Percentiles rank a stretch among this genome's conserved stretches.
Evolutionary conservation across 2,329 filamentous ascomycete species (phyloP).

Genomic region (Ceratocystiopsis brevicomis): DNA sequence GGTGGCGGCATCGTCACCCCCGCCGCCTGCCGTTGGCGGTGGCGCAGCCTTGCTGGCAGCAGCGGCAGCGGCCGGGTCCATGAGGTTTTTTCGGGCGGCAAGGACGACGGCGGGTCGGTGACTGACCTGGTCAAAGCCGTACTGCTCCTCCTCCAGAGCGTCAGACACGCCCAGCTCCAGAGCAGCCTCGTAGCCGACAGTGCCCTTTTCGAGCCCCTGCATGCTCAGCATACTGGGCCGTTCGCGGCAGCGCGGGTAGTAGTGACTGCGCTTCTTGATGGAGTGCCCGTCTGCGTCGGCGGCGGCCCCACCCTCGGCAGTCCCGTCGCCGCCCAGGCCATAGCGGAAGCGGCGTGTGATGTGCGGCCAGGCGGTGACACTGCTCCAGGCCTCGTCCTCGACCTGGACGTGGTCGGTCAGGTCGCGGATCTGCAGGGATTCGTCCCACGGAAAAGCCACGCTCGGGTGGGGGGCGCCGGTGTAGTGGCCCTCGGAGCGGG

Average conservation of each 20-base stretch:
- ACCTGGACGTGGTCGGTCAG: conserved; percentile 46
- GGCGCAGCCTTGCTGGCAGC: neutral
- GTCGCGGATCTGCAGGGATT: conserved; percentile 40
- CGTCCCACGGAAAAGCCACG: conserved; percentile 50
- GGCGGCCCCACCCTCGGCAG: neutral
- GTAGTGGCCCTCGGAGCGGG: conserved; percentile 38
- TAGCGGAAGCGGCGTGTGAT: conserved; percentile 25
- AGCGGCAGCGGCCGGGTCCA: conserved; percentile 19
- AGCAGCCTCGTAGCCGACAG: conserved; percentile 49
- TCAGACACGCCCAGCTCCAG: conserved; percentile 47
- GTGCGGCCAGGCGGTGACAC: conserved; percentile 43
- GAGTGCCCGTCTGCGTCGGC: neutral
- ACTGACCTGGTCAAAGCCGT: conserved; percentile 36
- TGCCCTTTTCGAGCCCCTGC: conserved; percentile 52
- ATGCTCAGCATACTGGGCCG: conserved; percentile 54
- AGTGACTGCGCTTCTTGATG: conserved; percentile 31
- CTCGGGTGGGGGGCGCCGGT: conserved; percentile 41
- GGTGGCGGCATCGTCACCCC: neutral
- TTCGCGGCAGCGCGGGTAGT: conserved; percentile 39
- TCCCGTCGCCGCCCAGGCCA: conserved; percentile 11
- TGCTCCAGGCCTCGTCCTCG: conserved; percentile 43
- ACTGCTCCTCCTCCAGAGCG: conserved; percentile 42
- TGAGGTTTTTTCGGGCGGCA: conserved; percentile 38
- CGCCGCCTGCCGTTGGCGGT: neutral
- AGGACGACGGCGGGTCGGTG: conserved; percentile 34